Evolutionary conservation across 2,329 filamentous ascomycete genomes (phyloP), one percentile per base, ranked within the genome.

Genomic region (Drechslerella stenobrocha): DNA sequence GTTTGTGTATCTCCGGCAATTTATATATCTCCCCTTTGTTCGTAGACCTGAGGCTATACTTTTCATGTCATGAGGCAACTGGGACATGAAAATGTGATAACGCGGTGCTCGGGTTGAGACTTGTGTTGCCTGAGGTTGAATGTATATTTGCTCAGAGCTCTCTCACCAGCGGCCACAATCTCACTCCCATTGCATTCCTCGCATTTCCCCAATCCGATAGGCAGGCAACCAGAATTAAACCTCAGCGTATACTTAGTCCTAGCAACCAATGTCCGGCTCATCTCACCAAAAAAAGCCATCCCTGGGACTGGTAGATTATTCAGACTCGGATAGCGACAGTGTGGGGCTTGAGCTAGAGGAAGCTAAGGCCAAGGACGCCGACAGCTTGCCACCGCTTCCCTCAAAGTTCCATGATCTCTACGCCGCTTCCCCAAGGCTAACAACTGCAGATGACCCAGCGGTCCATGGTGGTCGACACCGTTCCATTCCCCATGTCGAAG

Each of bases 381-480:
- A 73, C 47, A 73, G 75, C 22, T 77, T 91, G 32, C 90, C 89
- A 26, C 88, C 90, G 6, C 81, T 96, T 20, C 92, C 91, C 6
- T 77, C 84, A 9, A 79, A 83, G 57, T 97, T 98, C 76, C 88
- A 90, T 76, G 88, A 96, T 76, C 81, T 97, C 56, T 97, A 98
- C 77, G 87, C 91, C 24, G 87, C 88, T 8, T 88, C 86, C 37
- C 86, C 88, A 52, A 85, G 92, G 70, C 80, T 87, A 70, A 89
- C 87, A 76, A 86, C 87, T 37, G 81, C 80, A 72, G 93, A 97
- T 77, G 88, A 96, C 74, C 90, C 92, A 0, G 81, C 81, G 65
- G 80, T 97, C 61, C 93, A 98, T 76, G 87, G 87, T 28, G 93
- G 93, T 55, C 85, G 92, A 45, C 89, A 86, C 74, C 84, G 93